phyloP scores from a whole-genome alignment of 495 filamentous ascomycete genomes.

The Lophium mytilinum region DNA sequence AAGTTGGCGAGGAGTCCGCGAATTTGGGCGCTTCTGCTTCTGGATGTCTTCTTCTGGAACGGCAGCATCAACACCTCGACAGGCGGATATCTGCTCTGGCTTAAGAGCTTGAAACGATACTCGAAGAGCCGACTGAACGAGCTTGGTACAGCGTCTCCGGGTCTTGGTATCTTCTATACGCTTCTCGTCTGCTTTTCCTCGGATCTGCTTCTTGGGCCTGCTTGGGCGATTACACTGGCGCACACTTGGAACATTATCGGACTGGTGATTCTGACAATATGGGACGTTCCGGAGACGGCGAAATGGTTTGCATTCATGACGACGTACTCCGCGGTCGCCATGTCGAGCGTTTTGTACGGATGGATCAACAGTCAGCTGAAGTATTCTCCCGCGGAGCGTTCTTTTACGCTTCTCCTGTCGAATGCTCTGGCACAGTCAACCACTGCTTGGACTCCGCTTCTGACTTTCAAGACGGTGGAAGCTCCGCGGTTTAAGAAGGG shows the following conservation, averaged over 20 bases:
- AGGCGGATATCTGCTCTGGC: slow-evolving; percentile 36
- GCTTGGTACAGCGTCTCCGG: slow-evolving; percentile 31
- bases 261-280: slow-evolving; percentile 32
- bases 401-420: slow-evolving; percentile 28
- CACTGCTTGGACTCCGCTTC: slow-evolving; percentile 35
- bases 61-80: slow-evolving; percentile 31
- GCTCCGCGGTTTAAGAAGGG: slow-evolving; percentile 42
- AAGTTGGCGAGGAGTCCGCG: slow-evolving; percentile 26
- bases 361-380: slow-evolving; percentile 32
- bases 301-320: slow-evolving; percentile 44
- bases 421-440: slow-evolving; percentile 32
- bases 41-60: slow-evolving; percentile 47
- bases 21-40: slow-evolving; percentile 35
- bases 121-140: slow-evolving; percentile 26
- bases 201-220: slow-evolving; percentile 35
- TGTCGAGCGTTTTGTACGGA: slow-evolving; percentile 32
- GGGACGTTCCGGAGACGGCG: slow-evolving; percentile 43
- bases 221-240: slow-evolving; percentile 33
- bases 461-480: slow-evolving; percentile 31
- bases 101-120: slow-evolving; percentile 33
- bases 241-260: slow-evolving; percentile 30
- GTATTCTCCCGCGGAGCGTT: slow-evolving; percentile 28
- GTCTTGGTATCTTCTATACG: slow-evolving; percentile 41
- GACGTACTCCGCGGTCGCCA: slow-evolving; percentile 27
- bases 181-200: slow-evolving; percentile 42